Evolutionary conservation across 164 flowering plant species (phyloP), one percentile per base, ranked within the genome.

Genomic region (Vitis rotundifolia): DNA sequence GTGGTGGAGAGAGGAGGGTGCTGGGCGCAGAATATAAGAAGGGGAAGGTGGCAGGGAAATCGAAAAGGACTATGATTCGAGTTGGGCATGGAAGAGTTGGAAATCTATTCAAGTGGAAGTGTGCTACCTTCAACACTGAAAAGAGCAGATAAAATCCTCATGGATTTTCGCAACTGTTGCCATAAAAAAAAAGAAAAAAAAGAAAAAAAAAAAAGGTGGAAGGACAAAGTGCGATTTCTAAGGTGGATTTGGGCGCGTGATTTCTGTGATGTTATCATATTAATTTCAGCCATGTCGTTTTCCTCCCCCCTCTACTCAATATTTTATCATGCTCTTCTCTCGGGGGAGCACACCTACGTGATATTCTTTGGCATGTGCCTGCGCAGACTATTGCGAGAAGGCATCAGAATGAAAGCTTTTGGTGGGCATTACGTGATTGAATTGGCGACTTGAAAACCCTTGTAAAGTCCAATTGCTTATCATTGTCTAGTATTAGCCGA

Each of bases 211-310:
- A 22, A 22, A 22, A 14, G 50, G 49, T 19, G 37, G 49, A 59
- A 71, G 74, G 9, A 15, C 53, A 64, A 10, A 51, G 28, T 64
- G 75, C 65, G 77, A 63, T 77, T 80, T 77, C 79, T 76, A 51
- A 79, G 79, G 83, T 66, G 78, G 91, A 84, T 86, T 78, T 73
- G 76, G 63, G 63, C 85, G 87, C 88, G 84, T 86, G 89, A 63
- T 58, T 22, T 50, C 52, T 55, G 22, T 19, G 44, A 49, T 62
- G 53, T 61, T 68, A 60, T 44, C 47, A 37, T 37, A 37, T 37
- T 22, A 22, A 22, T 22, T 22, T 22, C 26, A 22, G 26, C 26
- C 26, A 22, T 22, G 26, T 57, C 47, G 22, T 49, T 8, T 18
- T 57, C 16, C 58, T 19, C 14, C 28, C 47, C 47, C 26, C 26